Evolutionary conservation across 495 filamentous ascomycete genomes (phyloP).

Genomic region (Elaphomyces granulatus): DNA sequence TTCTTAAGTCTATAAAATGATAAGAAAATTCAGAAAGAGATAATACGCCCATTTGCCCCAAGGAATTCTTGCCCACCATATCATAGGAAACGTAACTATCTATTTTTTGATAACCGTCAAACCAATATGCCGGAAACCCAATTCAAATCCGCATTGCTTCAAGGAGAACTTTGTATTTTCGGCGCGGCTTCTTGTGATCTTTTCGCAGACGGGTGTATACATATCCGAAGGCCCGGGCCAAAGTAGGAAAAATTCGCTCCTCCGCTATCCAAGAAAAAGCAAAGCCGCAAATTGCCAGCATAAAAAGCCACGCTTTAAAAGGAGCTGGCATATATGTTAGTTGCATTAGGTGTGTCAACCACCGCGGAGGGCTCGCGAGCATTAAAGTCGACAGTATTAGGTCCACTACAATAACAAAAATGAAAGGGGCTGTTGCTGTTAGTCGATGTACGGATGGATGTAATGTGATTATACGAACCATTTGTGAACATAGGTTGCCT

Average conservation of each 20-base stretch:
- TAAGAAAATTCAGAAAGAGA: no score
- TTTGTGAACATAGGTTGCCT: conserved; percentile 68
- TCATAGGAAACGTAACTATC: no score
- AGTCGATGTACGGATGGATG: conserved; percentile 4
- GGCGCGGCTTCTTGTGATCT: conserved; percentile 54
- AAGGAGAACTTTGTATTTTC: conserved; percentile 70
- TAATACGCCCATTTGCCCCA: no score
- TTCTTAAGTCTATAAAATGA: no score
- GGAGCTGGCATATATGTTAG: conserved; percentile 55
- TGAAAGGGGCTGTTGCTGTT: conserved; percentile 52
- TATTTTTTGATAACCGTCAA: no score
- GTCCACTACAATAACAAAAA: conserved; percentile 57
- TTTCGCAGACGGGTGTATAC: conserved; percentile 39
- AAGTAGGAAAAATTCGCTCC: conserved; percentile 46
- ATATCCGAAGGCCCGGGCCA: conserved; percentile 55
- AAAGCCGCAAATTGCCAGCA: conserved; percentile 53
- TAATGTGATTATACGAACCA: conserved; percentile 33
- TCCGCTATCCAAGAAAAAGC: conserved; percentile 54
- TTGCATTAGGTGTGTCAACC: conserved; percentile 66
- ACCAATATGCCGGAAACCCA: no score
- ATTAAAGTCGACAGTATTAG: conserved; percentile 57
- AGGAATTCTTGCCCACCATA: no score
- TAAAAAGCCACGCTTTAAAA: conserved; percentile 60
- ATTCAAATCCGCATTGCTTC: conserved; percentile 50
- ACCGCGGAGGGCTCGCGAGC: conserved; percentile 53